Evolutionary conservation across 2,329 filamentous ascomycete genomes (phyloP).

Genomic region (Ilyonectria destructans): DNA sequence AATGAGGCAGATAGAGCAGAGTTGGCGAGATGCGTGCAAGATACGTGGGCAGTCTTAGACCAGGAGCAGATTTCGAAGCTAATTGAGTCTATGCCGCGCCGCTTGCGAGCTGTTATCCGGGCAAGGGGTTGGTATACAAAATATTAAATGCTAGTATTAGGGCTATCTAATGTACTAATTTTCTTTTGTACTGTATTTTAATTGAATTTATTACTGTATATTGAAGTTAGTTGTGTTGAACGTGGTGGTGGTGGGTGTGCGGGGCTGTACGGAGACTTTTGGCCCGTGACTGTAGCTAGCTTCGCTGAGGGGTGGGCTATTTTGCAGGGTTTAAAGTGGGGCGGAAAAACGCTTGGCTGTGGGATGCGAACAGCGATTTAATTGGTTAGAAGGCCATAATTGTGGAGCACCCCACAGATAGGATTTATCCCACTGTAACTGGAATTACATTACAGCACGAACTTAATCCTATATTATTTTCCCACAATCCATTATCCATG

Average conservation of each 20-base stretch:
- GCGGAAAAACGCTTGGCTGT: background rate
- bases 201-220: background rate
- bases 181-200: background rate
- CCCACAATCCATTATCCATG: too few species aligned
- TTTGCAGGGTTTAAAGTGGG: background rate
- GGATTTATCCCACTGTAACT: too few species aligned
- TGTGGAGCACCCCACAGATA: too few species aligned
- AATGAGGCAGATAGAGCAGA: slow-evolving; percentile 8
- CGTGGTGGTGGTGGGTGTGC: too few species aligned
- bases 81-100: slow-evolving; percentile 4
- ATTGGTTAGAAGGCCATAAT: background rate
- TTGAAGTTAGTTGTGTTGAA: background rate
- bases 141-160: slow-evolving; percentile 14
- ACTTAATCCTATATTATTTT: too few species aligned
- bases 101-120: background rate
- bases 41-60: slow-evolving; percentile 12
- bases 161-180: slow-evolving; percentile 14
- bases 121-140: slow-evolving; percentile 22
- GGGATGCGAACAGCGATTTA: background rate
- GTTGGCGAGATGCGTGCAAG: slow-evolving; percentile 2
- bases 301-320: background rate
- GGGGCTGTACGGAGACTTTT: too few species aligned
- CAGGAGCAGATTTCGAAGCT: slow-evolving; percentile 4
- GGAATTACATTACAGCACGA: too few species aligned
- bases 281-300: background rate